Evolutionary conservation across 805 yeast species (phyloP), one percentile per base, ranked within the genome.

Genomic region (Huiozyma sinensis): DNA sequence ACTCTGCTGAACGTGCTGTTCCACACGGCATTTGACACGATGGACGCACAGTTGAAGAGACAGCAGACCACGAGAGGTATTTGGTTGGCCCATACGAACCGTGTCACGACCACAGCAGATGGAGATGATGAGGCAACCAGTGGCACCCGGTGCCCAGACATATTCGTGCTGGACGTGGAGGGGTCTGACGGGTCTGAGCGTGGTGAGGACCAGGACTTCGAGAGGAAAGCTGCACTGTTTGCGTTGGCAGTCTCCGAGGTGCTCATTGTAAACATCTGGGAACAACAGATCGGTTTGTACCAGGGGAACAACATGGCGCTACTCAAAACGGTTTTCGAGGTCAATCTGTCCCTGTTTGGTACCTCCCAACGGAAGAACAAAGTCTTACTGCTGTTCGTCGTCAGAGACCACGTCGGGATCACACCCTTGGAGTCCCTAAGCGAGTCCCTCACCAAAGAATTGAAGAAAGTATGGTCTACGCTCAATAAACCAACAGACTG

Each of bases 141-240:
- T 11, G 33, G 33, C n/a, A 11, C n/a, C 11, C 24, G 24, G 24
- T 17, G 24, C 24, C 33, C 33, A 8, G 70, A 77, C 49, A 69
- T 87, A 8, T 73, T 86, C 48, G 94, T 92, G 2, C 75, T 92
- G 74, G 98, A 92, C 60, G 97, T 92, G n/a, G 98, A 92, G 66
- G 98, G 98, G 40, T 89, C 97, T 0, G 98, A 92, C 66, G 97
- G 98, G 40, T 75, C 96, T 47, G 98, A 92, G 65, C 76, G 97
- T 44, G 97, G 97, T 28, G 98, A 92, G 56, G 97, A 92, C 64
- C 97, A 92, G 64, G 98, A 92, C 65, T 92, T 92, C 63, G 98
- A 92, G 65, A 76, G 98, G 46, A 92, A 92, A 54, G 89, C 96
- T 1, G 97, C 97, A 0, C 68, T 92, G 37, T 92, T 92, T 69